These are phyloP conservation scores for Starmerella khaoyaiensis DNA, from an alignment of 805 yeast species.

Conservation along the genomic window DNA sequence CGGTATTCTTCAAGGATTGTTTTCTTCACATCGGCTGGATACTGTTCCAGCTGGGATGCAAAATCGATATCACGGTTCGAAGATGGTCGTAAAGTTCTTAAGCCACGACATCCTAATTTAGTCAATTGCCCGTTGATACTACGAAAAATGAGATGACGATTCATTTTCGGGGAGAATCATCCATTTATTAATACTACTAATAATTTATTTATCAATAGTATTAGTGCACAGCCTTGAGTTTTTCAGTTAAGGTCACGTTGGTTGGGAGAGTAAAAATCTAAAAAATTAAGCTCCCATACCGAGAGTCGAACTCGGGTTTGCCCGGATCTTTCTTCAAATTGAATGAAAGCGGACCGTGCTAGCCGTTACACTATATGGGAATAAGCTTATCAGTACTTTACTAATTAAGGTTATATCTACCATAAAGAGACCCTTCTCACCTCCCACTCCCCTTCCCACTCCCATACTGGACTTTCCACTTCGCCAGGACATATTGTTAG, in stretches of 20 bases:
- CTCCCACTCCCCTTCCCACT: not conserved
- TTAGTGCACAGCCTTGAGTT: no score
- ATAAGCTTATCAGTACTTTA: not conserved
- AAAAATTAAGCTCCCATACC: conserved; percentile 19
- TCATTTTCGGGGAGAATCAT: no score
- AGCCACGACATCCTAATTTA: no score
- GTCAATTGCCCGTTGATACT: no score
- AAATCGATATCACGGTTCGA: not conserved
- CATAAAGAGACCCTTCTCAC: no score
- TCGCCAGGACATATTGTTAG: no score
- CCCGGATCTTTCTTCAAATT: conserved; percentile 16
- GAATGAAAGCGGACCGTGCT: conserved; percentile 24
- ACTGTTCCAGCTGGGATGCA: not conserved
- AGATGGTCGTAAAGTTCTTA: not conserved
- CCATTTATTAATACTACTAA: no score
- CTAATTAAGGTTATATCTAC: conserved; percentile 11
- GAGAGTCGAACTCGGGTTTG: conserved; percentile 25
- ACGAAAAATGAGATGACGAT: no score
- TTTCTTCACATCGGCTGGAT: not conserved
- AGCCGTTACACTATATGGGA: conserved; percentile 24
- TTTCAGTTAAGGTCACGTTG: no score
- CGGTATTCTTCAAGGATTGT: not conserved
- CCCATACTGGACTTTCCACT: not conserved
- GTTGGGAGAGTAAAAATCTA: no score
- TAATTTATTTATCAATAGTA: no score